These are phyloP conservation scores for Phytophthora ramorum DNA, from an alignment of 352 stramenopile genomes.

Conservation along the genomic window DNA sequence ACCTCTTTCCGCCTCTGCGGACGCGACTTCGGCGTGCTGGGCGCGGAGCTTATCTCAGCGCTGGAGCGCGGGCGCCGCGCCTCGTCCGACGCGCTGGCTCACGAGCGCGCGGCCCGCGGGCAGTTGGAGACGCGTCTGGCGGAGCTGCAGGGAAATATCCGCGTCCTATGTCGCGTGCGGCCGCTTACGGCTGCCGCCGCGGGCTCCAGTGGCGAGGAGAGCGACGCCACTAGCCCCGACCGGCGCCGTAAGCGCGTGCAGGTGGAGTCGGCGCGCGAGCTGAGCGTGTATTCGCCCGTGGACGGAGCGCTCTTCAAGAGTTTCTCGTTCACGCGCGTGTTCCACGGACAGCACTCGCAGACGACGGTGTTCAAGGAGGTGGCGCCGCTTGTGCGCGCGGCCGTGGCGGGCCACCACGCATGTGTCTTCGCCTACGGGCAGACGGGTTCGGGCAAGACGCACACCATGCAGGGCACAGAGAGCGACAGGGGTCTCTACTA, in stretches of 20 bases:
- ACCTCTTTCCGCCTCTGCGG: conserved; percentile 73
- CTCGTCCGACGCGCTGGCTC: conserved; percentile 45
- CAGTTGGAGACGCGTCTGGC: conserved; percentile 54
- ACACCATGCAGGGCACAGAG: conserved; percentile 54
- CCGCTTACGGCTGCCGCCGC: conserved; percentile 23
- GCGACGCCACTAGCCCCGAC: conserved; percentile 30
- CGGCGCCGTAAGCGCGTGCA: conserved; percentile 34
- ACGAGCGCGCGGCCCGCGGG: conserved; percentile 55
- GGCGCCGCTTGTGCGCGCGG: conserved; percentile 88
- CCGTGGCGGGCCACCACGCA: conserved; percentile 92
- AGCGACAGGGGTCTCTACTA: conserved; percentile 48
- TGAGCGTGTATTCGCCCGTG: conserved; percentile 48
- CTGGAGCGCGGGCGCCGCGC: conserved; percentile 45
- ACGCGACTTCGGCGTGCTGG: conserved; percentile 75
- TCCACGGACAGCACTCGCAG: conserved; percentile 84
- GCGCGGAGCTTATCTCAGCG: conserved; percentile 60
- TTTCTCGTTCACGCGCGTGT: conserved; percentile 89
- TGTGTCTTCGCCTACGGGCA: conserved; percentile 98
- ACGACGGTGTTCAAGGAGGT: conserved; percentile 93
- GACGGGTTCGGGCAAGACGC: conserved; percentile 46
- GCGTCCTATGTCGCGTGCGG: conserved; percentile 84
- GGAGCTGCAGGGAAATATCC: conserved; percentile 68
- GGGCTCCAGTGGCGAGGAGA: conserved; percentile 31
- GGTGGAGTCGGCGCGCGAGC: conserved; percentile 39
- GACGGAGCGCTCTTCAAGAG: conserved; percentile 70